phyloP scores from a whole-genome alignment of 805 yeast genomes.

The Millerago galiae region DNA sequence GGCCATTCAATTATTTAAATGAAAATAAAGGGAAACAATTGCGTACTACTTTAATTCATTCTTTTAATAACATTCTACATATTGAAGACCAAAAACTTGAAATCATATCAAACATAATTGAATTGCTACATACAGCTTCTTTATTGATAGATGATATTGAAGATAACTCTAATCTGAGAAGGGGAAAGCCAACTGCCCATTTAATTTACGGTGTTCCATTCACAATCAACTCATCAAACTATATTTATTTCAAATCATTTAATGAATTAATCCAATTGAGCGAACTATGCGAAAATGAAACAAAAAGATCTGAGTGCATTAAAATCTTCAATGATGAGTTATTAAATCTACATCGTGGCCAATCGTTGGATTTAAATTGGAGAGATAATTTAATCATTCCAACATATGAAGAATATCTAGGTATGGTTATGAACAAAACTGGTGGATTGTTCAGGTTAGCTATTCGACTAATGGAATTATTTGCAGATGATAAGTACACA shows the following conservation, averaged over 20 bases:
- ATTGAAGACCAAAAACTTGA: constrained; percentile 34
- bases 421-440: constrained; percentile 83
- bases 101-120: constrained; percentile 42
- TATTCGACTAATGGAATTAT: constrained; percentile 50
- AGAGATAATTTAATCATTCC: constrained; percentile 61
- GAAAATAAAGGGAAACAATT: constrained; percentile 22
- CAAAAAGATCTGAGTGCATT: constrained; percentile 22
- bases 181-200: constrained; percentile 82
- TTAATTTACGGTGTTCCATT: constrained; percentile 68
- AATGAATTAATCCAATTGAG: constrained; percentile 36
- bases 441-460: constrained; percentile 84
- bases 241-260: constrained; percentile 73
- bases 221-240: constrained; percentile 78
- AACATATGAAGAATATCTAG: constrained; percentile 53
- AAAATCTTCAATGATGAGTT: constrained; percentile 61
- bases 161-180: constrained; percentile 60
- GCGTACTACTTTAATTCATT: constrained; percentile 33
- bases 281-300: constrained; percentile 8
- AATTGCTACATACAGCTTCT: constrained; percentile 59
- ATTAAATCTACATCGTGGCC: constrained; percentile 81
- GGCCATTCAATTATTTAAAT: constrained; percentile 20
- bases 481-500: constrained; percentile 8
- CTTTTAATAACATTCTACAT: constrained; percentile 46
- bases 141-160: constrained; percentile 83
- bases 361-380: constrained; percentile 87